Conservation (phyloP, 192 early-diverging fungal genomes). For the Mortierella hygrophila region DNA sequence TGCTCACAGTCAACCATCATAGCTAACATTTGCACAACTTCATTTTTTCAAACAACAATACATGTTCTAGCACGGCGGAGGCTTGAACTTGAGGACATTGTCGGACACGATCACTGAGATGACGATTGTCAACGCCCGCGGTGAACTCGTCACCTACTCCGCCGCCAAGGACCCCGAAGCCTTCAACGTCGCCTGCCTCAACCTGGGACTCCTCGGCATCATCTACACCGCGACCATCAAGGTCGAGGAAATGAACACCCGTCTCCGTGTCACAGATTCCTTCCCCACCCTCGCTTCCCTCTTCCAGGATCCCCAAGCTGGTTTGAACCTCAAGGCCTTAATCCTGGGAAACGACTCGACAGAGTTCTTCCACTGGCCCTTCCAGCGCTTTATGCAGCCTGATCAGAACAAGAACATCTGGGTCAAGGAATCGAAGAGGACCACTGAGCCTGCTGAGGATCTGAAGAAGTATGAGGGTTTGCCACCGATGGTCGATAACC, state of each 20-base stretch:
- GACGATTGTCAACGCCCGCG: slow-evolving; percentile 31
- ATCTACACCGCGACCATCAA: slow-evolving; percentile 54
- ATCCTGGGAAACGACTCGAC: slow-evolving; percentile 26
- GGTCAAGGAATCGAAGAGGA: slow-evolving; percentile 50
- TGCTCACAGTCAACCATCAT: background rate
- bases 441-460: slow-evolving; percentile 15
- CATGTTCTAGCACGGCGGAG: slow-evolving; percentile 27
- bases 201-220: slow-evolving; percentile 55
- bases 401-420: slow-evolving; percentile 40
- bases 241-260: slow-evolving; percentile 38
- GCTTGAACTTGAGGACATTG: slow-evolving; percentile 19
- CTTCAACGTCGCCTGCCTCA: slow-evolving; percentile 43
- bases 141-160: slow-evolving; percentile 42
- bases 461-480: background rate
- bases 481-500: slow-evolving; percentile 31
- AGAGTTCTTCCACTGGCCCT: slow-evolving; percentile 59
- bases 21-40: background rate
- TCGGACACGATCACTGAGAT: slow-evolving; percentile 40
- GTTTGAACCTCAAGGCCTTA: slow-evolving; percentile 20
- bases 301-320: slow-evolving; percentile 11
- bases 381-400: slow-evolving; percentile 25
- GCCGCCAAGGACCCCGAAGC: slow-evolving; percentile 28
- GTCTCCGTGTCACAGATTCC: slow-evolving; percentile 31
- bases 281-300: slow-evolving; percentile 10
- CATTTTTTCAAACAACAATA: background rate